phyloP scores from a whole-genome alignment of 257 asterid species.

The Nemophila menziesii region DNA sequence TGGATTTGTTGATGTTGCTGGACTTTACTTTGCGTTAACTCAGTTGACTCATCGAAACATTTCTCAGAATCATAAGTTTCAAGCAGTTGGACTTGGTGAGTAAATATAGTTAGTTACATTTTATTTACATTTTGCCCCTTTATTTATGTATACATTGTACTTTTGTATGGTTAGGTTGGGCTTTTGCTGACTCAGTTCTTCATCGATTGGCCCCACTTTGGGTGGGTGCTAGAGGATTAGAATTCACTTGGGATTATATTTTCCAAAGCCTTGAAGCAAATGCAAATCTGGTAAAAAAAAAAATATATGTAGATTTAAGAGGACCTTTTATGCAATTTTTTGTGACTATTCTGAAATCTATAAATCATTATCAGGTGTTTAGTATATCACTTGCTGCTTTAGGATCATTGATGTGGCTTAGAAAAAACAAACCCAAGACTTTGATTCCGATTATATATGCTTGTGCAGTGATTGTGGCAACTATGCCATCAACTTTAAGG shows the following conservation, averaged over 20 bases:
- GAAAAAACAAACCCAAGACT: slow-evolving; percentile 90
- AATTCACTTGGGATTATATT: slow-evolving; percentile 94
- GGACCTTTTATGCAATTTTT: background rate
- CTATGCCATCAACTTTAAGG: slow-evolving; percentile 96
- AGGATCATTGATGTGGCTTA: slow-evolving; percentile 89
- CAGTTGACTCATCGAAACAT: slow-evolving; percentile 92
- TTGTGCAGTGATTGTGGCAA: slow-evolving; percentile 79
- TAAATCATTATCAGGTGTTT: slow-evolving; percentile 42
- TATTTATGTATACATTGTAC: background rate
- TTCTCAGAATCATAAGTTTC: slow-evolving; percentile 96
- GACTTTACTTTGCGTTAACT: slow-evolving; percentile 94
- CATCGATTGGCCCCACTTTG: slow-evolving; percentile 96
- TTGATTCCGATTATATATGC: slow-evolving; percentile 81
- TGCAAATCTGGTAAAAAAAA: slow-evolving; percentile 65
- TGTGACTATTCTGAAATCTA: background rate
- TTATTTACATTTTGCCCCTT: background rate
- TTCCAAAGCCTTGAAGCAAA: slow-evolving; percentile 97
- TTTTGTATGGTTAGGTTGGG: slow-evolving; percentile 67
- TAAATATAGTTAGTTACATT: slow-evolving; percentile 5
- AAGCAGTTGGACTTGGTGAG: slow-evolving; percentile 99
- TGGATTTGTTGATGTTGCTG: slow-evolving; percentile 94
- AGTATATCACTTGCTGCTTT: slow-evolving; percentile 87
- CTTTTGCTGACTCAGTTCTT: slow-evolving; percentile 95
- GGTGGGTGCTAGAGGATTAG: slow-evolving; percentile 98
- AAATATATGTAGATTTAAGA: background rate